Evolutionary conservation across 331 rosid genomes (phyloP).

Genomic region (Cydonia oblonga): DNA sequence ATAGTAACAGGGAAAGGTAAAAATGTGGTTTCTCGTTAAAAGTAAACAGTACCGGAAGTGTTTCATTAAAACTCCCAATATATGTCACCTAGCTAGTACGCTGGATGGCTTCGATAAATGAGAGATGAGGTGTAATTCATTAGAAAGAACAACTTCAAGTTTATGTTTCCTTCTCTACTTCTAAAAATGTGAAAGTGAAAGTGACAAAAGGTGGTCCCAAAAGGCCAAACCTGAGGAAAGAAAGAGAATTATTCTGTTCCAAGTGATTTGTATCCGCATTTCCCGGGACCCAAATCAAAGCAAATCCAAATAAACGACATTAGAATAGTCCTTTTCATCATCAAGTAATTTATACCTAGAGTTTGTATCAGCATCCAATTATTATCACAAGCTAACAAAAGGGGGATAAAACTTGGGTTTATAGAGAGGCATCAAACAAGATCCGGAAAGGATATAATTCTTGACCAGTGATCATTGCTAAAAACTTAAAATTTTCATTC

Average conservation of each 20-base stretch:
- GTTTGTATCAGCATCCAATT: neutral
- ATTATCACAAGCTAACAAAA: neutral
- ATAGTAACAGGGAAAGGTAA: too few species aligned
- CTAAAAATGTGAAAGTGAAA: too few species aligned
- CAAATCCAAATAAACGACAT: too few species aligned
- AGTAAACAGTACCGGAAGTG: too few species aligned
- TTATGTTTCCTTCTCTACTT: too few species aligned
- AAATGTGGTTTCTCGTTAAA: too few species aligned
- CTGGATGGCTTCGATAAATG: too few species aligned
- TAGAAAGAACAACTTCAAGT: too few species aligned
- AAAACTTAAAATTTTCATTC: conserved; percentile 11
- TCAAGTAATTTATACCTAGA: neutral
- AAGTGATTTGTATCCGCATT: neutral
- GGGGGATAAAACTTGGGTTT: neutral
- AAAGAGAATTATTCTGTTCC: neutral
- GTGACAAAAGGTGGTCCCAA: neutral
- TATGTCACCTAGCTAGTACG: too few species aligned
- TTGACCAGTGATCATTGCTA: conserved; percentile 11
- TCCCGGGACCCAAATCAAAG: neutral
- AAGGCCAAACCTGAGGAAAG: neutral
- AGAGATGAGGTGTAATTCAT: too few species aligned
- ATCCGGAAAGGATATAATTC: conserved; percentile 1
- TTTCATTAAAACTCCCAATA: too few species aligned
- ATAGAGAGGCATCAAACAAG: neutral
- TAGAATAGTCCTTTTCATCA: too few species aligned